Evolutionary conservation across 768 basidiomycete genomes (phyloP).

Genomic region (Cystofilobasidium capitatum): DNA sequence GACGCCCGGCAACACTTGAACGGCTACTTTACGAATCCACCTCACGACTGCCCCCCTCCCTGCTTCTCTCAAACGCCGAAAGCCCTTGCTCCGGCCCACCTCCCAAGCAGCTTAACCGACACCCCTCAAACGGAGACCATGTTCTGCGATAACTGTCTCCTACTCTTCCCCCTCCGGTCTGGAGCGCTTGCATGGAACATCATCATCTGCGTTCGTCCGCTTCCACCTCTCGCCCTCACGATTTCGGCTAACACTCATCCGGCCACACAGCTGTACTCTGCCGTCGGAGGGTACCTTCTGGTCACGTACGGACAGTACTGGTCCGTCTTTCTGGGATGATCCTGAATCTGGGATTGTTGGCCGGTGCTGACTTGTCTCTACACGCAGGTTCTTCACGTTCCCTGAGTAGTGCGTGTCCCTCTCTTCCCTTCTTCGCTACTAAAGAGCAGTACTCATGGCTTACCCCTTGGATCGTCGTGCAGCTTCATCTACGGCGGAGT

Average conservation of each 20-base stretch:
- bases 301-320: conserved; percentile 1
- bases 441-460: no score
- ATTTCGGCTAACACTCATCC: not conserved
- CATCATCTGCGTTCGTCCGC: not conserved
- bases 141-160: not conserved
- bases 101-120: not conserved
- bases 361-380: not conserved
- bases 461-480: not conserved
- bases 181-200: not conserved
- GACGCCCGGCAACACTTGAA: no score
- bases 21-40: not conserved
- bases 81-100: not conserved
- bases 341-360: not conserved
- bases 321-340: not conserved
- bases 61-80: no score
- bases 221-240: not conserved
- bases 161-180: not conserved
- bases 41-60: no score
- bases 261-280: not conserved
- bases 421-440: not conserved
- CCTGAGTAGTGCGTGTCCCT: not conserved
- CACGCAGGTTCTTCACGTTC: not conserved
- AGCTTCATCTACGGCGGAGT: conserved; percentile 1
- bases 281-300: not conserved
- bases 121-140: not conserved